Evolutionary conservation across 139 green algal species (phyloP).

Genomic region (Coelastrella sp.): DNA sequence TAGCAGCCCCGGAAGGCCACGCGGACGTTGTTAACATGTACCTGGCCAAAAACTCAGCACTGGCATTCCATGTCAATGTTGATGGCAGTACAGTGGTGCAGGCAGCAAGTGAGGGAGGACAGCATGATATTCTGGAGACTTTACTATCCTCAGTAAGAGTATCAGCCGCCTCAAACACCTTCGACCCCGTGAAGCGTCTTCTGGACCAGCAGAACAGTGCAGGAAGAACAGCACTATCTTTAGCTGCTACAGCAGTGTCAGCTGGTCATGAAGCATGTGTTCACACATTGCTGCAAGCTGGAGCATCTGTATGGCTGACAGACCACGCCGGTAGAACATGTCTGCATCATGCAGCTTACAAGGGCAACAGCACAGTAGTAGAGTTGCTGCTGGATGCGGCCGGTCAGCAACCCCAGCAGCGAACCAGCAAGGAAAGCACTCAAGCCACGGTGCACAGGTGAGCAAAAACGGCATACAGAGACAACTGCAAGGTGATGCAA

Average conservation of each 20-base stretch:
- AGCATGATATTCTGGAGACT: neutral
- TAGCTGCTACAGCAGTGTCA: neutral
- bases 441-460: neutral
- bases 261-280: neutral
- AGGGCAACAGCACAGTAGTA: slow-evolving; percentile 9
- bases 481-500: too few relatives aligned
- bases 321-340: slow-evolving; percentile 2
- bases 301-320: neutral
- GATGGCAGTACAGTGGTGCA: slow-evolving; percentile 26
- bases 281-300: neutral
- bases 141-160: neutral
- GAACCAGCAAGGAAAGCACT: neutral
- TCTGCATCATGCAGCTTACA: slow-evolving; percentile 17
- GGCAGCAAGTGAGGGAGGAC: slow-evolving; percentile 14
- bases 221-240: slow-evolving; percentile 2
- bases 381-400: slow-evolving; percentile 11
- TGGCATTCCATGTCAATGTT: neutral
- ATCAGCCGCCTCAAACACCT: slow-evolving; percentile 18
- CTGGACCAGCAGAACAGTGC: neutral
- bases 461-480: neutral
- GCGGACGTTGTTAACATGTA: slow-evolving; percentile 11
- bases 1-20: slow-evolving; percentile 18
- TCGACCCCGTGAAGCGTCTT: neutral
- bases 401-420: neutral
- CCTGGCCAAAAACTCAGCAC: slow-evolving; percentile 21